These are phyloP conservation scores for Parathielavia appendiculata DNA, from an alignment of 495 filamentous ascomycete genomes.

Conservation along the genomic window DNA sequence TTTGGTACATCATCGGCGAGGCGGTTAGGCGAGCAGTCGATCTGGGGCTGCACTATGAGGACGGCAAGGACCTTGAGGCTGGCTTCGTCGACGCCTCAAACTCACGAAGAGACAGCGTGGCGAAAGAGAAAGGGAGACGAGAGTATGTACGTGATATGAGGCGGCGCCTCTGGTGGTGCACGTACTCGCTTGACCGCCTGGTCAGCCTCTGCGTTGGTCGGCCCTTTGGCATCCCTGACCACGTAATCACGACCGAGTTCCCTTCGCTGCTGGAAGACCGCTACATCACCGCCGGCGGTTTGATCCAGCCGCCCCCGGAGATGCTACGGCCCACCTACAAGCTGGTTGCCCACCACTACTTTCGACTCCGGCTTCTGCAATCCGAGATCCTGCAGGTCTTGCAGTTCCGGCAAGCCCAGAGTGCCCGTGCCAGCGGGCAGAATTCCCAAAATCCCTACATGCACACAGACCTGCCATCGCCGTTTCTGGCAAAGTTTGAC, in stretches of 20 bases:
- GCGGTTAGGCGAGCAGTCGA: slow-evolving; percentile 87
- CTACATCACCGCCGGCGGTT: slow-evolving; percentile 81
- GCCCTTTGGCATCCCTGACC: slow-evolving; percentile 89
- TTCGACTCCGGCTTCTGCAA: slow-evolving; percentile 83
- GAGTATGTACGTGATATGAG: slow-evolving; percentile 86
- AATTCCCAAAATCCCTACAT: slow-evolving; percentile 64
- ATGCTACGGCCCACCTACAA: slow-evolving; percentile 70
- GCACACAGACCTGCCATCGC: slow-evolving; percentile 71
- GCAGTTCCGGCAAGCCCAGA: slow-evolving; percentile 78
- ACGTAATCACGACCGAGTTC: slow-evolving; percentile 91
- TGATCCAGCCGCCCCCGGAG: slow-evolving; percentile 50
- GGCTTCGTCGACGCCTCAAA: slow-evolving; percentile 18
- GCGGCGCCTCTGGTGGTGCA: slow-evolving; percentile 91
- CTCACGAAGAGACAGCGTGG: slow-evolving; percentile 27
- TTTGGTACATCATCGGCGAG: slow-evolving; percentile 97
- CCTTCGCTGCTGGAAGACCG: slow-evolving; percentile 81
- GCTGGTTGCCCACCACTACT: slow-evolving; percentile 83
- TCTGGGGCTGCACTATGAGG: slow-evolving; percentile 88
- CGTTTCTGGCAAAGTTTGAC: slow-evolving; percentile 77
- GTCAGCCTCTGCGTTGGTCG: slow-evolving; percentile 88
- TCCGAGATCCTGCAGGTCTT: slow-evolving; percentile 93
- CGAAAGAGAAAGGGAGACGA: slow-evolving; percentile 61
- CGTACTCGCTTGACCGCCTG: slow-evolving; percentile 87
- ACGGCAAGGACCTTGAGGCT: slow-evolving; percentile 61
- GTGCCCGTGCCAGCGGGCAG: slow-evolving; percentile 51